These are phyloP conservation scores for Myriangium duriaei DNA, from an alignment of 2,329 filamentous ascomycete species.

Conservation along the genomic window DNA sequence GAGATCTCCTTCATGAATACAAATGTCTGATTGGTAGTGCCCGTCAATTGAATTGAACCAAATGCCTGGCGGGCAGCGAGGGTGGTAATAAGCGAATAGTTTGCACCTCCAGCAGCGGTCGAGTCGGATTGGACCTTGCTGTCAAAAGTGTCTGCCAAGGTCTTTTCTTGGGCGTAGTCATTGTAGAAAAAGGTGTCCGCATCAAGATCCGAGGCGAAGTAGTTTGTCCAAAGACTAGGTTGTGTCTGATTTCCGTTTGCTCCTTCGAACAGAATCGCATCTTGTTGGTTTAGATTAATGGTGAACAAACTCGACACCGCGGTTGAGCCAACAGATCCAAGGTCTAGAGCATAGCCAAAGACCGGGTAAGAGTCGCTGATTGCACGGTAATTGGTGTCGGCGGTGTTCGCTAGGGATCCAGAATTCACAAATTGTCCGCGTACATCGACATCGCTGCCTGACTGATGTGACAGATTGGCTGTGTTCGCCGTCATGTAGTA, in stretches of 20 bases:
- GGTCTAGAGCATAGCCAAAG: constrained; percentile 39
- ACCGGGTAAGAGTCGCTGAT: constrained; percentile 39
- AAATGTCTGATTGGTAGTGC: constrained; percentile 33
- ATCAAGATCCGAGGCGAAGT: constrained; percentile 33
- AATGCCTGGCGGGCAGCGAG: constrained; percentile 40
- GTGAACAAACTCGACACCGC: constrained; percentile 33
- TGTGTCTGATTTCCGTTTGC: constrained; percentile 26
- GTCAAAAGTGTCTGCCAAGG: constrained; percentile 30
- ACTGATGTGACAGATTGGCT: constrained; percentile 33
- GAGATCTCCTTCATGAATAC: constrained; percentile 49
- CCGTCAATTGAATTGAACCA: constrained; percentile 37
- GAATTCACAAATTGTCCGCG: constrained; percentile 32
- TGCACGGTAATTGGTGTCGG: constrained; percentile 36
- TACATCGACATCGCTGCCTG: constrained; percentile 34
- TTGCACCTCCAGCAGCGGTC: constrained; percentile 31
- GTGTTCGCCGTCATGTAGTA: constrained; percentile 38
- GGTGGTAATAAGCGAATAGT: constrained; percentile 38
- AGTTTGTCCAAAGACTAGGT: constrained; percentile 40
- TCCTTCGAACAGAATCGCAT: constrained; percentile 41
- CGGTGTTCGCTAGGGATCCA: constrained; percentile 32
- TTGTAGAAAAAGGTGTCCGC: constrained; percentile 34
- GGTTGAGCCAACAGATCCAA: constrained; percentile 31
- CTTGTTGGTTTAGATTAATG: constrained; percentile 37
- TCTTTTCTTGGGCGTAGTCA: constrained; percentile 29
- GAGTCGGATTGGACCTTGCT: constrained; percentile 33